A percentile compares a stretch with the other conserved stretches of the same genome.
Evolutionary conservation across 345 rosid species (phyloP).

Genomic region (Pseudoturritis turrita): DNA sequence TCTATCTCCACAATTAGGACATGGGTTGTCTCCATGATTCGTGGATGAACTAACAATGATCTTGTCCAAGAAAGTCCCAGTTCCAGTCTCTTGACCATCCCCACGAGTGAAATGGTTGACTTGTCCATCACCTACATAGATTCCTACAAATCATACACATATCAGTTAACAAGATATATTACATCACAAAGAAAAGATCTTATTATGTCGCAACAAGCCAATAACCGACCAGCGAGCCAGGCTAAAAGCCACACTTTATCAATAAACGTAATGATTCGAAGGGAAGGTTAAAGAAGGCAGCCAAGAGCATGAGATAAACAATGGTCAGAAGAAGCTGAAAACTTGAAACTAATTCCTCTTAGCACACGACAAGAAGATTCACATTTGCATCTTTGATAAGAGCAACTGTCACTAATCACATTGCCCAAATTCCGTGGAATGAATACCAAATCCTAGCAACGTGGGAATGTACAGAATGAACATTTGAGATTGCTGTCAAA

Average conservation of each 20-base stretch:
- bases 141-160: constrained; percentile 41
- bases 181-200: neutral
- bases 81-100: constrained; percentile 72
- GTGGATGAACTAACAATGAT: constrained; percentile 54
- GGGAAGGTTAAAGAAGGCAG: neutral
- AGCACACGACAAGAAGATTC: neutral
- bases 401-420: neutral
- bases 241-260: neutral
- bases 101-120: constrained; percentile 87
- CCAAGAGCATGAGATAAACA: neutral
- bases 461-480: neutral
- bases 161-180: neutral
- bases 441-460: neutral
- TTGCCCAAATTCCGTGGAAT: neutral
- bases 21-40: constrained; percentile 39
- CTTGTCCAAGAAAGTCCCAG: constrained; percentile 64
- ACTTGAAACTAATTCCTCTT: neutral
- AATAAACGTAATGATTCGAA: neutral
- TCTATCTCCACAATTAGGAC: constrained; percentile 59
- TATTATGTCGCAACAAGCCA: neutral
- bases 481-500: neutral
- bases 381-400: neutral
- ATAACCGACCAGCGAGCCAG: neutral
- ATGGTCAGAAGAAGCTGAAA: neutral
- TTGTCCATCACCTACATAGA: constrained; percentile 64